A percentile compares a stretch with the other conserved stretches of the same genome.
Conservation (phyloP, 768 basidiomycete species). For the Mycena albidolilacea region DNA sequence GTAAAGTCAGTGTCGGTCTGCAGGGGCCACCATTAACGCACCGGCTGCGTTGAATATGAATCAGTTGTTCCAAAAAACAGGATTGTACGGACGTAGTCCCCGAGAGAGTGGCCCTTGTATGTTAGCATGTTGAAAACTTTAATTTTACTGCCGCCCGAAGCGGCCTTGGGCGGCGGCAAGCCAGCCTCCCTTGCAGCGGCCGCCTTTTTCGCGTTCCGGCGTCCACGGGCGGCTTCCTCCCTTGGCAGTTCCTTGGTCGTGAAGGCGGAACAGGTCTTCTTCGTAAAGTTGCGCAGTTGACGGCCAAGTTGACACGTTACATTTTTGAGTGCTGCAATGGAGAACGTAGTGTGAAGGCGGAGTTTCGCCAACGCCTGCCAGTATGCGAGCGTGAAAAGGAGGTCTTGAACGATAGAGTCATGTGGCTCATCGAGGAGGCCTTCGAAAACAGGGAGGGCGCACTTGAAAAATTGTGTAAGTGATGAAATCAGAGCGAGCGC, state of each 20-base stretch:
- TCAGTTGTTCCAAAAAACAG: constrained; percentile 47
- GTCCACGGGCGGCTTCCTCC: constrained; percentile 46
- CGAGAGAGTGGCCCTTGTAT: constrained; percentile 46
- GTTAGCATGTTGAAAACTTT: constrained; percentile 41
- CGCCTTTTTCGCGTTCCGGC: constrained; percentile 33
- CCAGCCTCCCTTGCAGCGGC: constrained; percentile 10
- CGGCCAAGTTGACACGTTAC: constrained; percentile 44
- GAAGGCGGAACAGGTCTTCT: constrained; percentile 40
- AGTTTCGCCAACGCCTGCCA: constrained; percentile 49
- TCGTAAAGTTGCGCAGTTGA: constrained; percentile 42
- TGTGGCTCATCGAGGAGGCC: constrained; percentile 47
- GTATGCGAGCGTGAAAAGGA: constrained; percentile 47
- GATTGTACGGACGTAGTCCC: constrained; percentile 47
- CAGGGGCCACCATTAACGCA: constrained; percentile 23
- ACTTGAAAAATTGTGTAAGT: constrained; percentile 40
- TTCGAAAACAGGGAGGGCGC: constrained; percentile 55
- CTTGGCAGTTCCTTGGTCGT: constrained; percentile 48
- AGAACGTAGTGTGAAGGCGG: constrained; percentile 42
- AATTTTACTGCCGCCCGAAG: neutral
- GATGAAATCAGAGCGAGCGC: neutral
- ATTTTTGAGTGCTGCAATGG: constrained; percentile 38
- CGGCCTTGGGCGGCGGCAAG: neutral
- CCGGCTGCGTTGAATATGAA: constrained; percentile 50
- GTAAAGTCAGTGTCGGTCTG: neutral
- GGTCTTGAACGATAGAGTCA: constrained; percentile 33